These are phyloP conservation scores for Adiantum capillusveneris DNA, from an alignment of 75 land plant species.

Conservation along the genomic window DNA sequence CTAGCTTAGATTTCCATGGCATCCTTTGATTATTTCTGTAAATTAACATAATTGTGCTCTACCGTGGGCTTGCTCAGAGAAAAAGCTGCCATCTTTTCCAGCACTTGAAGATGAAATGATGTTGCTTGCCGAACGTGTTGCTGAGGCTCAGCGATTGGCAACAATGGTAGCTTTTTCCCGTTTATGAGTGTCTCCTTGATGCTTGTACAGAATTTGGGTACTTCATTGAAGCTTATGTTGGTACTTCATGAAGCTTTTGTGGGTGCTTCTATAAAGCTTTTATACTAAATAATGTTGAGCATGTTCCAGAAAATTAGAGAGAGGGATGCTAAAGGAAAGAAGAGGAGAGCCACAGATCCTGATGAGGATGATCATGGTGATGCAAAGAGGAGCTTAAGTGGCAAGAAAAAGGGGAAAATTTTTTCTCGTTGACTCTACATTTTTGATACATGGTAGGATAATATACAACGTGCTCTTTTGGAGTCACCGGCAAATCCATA, in stretches of 20 bases:
- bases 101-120: slow-evolving; percentile 59
- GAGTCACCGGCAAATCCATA: too few species aligned
- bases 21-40: not conserved
- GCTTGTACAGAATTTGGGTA: not conserved
- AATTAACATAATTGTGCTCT: not conserved
- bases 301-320: slow-evolving; percentile 56
- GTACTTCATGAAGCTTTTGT: not conserved
- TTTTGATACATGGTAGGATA: too few species aligned
- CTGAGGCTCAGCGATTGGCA: slow-evolving; percentile 76
- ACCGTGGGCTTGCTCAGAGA: slow-evolving; percentile 24
- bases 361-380: slow-evolving; percentile 39
- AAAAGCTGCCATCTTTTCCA: slow-evolving; percentile 55
- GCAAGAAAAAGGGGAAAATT: slow-evolving; percentile 6
- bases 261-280: not conserved
- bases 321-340: slow-evolving; percentile 25
- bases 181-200: not conserved
- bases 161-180: slow-evolving; percentile 32
- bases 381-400: not conserved
- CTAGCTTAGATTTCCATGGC: not conserved
- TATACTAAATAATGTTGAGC: not conserved
- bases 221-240: not conserved
- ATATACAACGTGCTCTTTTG: too few species aligned
- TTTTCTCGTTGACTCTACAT: too few species aligned
- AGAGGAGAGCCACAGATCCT: slow-evolving; percentile 27
- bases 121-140: slow-evolving; percentile 50